Evolutionary conservation across 495 filamentous ascomycete genomes (phyloP).

Genomic region (Letharia lupina): DNA sequence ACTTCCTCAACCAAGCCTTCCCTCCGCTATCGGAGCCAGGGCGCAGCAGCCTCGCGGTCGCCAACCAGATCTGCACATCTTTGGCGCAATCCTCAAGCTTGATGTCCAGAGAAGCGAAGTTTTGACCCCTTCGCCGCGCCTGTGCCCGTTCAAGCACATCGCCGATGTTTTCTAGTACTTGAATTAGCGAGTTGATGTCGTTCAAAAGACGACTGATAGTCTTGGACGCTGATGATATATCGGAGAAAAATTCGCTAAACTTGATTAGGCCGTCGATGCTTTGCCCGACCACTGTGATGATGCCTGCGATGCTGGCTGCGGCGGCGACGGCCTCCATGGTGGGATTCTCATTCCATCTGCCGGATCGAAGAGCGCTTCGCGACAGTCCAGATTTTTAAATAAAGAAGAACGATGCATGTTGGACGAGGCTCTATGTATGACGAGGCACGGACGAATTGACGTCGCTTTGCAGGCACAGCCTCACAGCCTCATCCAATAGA

Average conservation of each 20-base stretch:
- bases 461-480: conserved; percentile 5
- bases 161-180: background rate
- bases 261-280: conserved; percentile 18
- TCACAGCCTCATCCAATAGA: background rate
- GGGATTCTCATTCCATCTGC: background rate
- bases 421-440: background rate
- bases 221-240: conserved; percentile 13
- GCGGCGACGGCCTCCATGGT: conserved; percentile 18
- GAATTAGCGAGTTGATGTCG: background rate
- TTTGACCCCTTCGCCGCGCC: background rate
- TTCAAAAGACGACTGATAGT: conserved; percentile 6
- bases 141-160: background rate
- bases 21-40: conserved; percentile 10
- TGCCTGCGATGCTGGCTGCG: conserved; percentile 18
- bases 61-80: conserved; percentile 16
- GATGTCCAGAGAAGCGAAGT: conserved; percentile 14
- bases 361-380: background rate
- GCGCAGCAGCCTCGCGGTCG: conserved; percentile 13
- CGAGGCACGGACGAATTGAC: background rate
- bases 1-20: conserved; percentile 15
- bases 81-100: conserved; percentile 18
- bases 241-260: conserved; percentile 16
- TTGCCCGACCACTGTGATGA: conserved; percentile 17
- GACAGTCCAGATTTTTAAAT: background rate
- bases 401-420: background rate